Percentiles rank a stretch among this genome's conserved stretches.
Evolutionary conservation across 176 grass and related monocot species (phyloP).

Genomic region (Thinopyrum elongatum): DNA sequence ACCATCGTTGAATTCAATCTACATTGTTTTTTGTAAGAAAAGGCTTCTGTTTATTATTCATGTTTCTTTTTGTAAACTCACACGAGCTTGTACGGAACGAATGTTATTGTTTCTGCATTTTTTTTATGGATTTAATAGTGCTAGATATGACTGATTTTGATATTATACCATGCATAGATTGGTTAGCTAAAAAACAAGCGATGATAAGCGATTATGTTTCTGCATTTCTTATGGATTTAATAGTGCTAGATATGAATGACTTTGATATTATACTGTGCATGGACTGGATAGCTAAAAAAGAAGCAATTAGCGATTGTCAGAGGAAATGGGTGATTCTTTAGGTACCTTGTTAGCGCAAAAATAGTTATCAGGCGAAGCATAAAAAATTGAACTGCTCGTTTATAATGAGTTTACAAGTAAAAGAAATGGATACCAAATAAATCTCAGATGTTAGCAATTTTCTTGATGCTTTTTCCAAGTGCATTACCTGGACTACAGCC

Average conservation of each 20-base stretch:
- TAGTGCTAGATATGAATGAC: background rate
- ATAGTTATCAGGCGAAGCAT: background rate
- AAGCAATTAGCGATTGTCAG: background rate
- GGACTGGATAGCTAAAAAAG: background rate
- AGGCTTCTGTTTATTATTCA: too few species aligned
- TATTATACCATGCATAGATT: background rate
- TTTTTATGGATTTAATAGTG: background rate
- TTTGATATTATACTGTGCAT: background rate
- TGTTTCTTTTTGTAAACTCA: too few species aligned
- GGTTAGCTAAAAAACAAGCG: background rate
- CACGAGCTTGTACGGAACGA: too few species aligned
- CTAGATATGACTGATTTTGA: background rate
- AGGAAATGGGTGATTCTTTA: background rate
- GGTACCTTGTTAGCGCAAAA: background rate
- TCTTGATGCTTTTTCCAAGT: background rate
- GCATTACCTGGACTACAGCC: background rate
- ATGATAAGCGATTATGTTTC: too few species aligned
- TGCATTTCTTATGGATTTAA: background rate
- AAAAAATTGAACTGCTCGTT: background rate
- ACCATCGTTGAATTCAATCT: too few species aligned
- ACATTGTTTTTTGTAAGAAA: too few species aligned
- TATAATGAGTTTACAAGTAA: background rate
- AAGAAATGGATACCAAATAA: background rate
- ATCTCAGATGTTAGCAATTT: background rate
- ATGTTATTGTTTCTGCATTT: too few species aligned